Evolutionary conservation across 2,329 filamentous ascomycete species (phyloP), one percentile per base, ranked within the genome.

Genomic region (Penicillium sp.): DNA sequence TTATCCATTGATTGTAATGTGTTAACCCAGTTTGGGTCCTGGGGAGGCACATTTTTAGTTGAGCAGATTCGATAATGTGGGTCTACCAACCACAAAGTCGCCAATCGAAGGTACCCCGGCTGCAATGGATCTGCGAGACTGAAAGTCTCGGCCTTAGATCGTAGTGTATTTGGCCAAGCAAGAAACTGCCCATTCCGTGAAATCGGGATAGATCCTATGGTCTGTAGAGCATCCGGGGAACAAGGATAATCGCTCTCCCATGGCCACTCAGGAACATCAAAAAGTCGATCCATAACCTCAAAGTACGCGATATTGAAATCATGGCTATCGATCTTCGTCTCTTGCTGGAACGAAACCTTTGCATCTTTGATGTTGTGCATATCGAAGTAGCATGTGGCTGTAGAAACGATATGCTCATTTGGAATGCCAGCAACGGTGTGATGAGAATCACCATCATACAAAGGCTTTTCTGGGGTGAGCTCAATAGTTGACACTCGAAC

Each of bases 1-100:
- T 27, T 36, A 8, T 49, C 10, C 25, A 33, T 41, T 21, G 38
- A 36, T 17, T 45, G 17, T 39, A 31, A 45, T 25, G 21, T 13
- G 17, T 39, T 19, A 2, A 45, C 21, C 63, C 60, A 65, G 31
- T 48, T 57, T n/a, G 38, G 42, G 36, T 61, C 60, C 44, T 66
- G 54, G 3, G 64, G 60, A 12, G 63, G 61, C 15, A 66, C 60
- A 48, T 66, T 64, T 23, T 47, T 44, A 9, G 60, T 63, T 3
- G 64, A 65, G 7, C 57, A 57, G 7, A 66, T 36, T 43, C 52
- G 48, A 41, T 63, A 59, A 44, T 59, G 55, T n/a, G 63, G 63
- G 51, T 66, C 64, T 4, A 65, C 56, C 25, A 66, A 49, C 29
- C 55, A 50, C 10, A 66, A 44, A 51, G 57, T 63, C 17, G 61